Evolutionary conservation across 2,329 filamentous ascomycete genomes (phyloP).

Genomic region (Ophiostoma tasmaniense): DNA sequence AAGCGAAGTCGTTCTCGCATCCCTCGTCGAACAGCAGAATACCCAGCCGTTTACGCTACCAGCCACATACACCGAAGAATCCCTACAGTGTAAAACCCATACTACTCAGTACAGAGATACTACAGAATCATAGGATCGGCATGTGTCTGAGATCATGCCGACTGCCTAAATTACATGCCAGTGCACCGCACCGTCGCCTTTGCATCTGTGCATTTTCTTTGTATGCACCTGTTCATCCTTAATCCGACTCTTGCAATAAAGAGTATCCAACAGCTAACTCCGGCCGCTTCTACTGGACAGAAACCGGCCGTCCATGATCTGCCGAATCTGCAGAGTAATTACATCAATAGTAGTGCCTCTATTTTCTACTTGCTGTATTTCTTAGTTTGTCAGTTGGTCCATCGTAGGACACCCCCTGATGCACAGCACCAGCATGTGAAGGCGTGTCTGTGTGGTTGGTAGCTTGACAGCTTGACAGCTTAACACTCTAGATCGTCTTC

Average conservation of each 20-base stretch:
- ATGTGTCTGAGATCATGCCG: not conserved
- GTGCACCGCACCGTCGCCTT: too few relatives aligned
- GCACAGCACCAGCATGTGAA: not conserved
- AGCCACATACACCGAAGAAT: too few relatives aligned
- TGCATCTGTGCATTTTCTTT: too few relatives aligned
- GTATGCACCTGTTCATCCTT: not conserved
- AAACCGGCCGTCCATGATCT: not conserved
- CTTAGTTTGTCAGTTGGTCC: too few relatives aligned
- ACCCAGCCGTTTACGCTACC: too few relatives aligned
- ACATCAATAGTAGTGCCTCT: not conserved
- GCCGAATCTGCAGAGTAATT: not conserved
- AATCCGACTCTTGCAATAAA: not conserved
- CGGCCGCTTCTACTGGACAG: not conserved
- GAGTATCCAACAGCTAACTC: not conserved
- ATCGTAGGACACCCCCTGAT: too few relatives aligned
- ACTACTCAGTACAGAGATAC: too few relatives aligned
- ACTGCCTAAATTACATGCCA: not conserved
- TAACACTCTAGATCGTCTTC: too few relatives aligned
- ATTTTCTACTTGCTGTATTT: not conserved
- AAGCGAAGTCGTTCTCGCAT: not conserved
- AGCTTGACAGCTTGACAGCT: too few relatives aligned
- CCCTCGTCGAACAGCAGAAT: too few relatives aligned
- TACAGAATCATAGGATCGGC: not conserved
- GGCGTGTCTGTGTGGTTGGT: not conserved
- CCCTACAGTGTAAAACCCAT: too few relatives aligned